phyloP scores from a whole-genome alignment of 352 stramenopile genomes.

The Globisporangium viniferum region DNA sequence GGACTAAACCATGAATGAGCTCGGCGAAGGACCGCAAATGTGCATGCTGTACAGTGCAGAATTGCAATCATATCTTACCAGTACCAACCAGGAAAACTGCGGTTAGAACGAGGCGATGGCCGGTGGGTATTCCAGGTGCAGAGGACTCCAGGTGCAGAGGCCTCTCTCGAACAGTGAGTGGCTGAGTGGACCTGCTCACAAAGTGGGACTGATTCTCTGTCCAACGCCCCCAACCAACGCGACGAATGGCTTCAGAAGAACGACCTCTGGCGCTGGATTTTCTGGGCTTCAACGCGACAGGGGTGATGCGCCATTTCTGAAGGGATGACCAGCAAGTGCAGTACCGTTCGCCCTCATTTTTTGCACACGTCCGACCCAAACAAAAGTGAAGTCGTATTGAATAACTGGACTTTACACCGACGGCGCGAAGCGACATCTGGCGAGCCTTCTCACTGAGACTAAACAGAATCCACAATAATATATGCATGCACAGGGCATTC shows the following conservation, averaged over 20 bases:
- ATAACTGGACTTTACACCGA: too few species aligned
- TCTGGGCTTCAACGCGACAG: slow-evolving; percentile 1
- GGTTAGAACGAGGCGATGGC: too few species aligned
- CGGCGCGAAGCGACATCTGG: too few species aligned
- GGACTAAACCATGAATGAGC: too few species aligned
- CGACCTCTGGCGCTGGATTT: slow-evolving; percentile 1
- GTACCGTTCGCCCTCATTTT: too few species aligned
- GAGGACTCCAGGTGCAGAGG: neutral
- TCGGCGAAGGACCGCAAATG: too few species aligned
- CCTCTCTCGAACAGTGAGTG: neutral
- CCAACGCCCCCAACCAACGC: neutral
- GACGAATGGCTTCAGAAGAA: neutral
- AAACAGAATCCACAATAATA: too few species aligned
- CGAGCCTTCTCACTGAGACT: too few species aligned
- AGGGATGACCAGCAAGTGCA: neutral
- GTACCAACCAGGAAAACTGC: neutral
- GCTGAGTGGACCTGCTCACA: neutral
- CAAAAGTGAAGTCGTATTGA: too few species aligned
- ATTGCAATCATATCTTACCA: neutral
- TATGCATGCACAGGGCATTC: too few species aligned
- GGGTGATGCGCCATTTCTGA: slow-evolving; percentile 7
- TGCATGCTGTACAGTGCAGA: too few species aligned
- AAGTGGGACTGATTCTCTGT: neutral
- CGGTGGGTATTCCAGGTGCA: neutral
- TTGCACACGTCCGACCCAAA: too few species aligned